These are phyloP conservation scores for Annulohypoxylon moriforme DNA, from an alignment of 495 filamentous ascomycete genomes.

Conservation along the genomic window DNA sequence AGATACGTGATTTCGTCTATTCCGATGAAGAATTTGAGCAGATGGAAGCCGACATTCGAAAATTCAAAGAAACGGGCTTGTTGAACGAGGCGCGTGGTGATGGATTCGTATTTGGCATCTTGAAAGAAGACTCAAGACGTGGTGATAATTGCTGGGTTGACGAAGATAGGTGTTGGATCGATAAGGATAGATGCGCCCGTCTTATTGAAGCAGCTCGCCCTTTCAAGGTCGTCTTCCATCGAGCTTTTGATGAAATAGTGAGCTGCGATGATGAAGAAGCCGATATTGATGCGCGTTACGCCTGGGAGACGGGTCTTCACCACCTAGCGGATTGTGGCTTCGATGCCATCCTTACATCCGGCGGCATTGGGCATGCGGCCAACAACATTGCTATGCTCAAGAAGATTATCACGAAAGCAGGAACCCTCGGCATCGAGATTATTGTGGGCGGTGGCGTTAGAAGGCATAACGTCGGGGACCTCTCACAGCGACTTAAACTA, in stretches of 20 bases:
- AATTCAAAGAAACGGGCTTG: constrained; percentile 44
- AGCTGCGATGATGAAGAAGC: constrained; percentile 20
- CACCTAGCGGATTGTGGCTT: constrained; percentile 48
- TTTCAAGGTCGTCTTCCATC: constrained; percentile 52
- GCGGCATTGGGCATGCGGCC: constrained; percentile 50
- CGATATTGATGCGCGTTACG: constrained; percentile 4
- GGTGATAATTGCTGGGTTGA: background rate
- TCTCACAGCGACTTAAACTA: constrained; percentile 33
- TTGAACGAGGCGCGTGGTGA: constrained; percentile 49
- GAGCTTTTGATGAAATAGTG: constrained; percentile 57
- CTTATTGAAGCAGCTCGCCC: constrained; percentile 46
- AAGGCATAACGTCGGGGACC: constrained; percentile 40
- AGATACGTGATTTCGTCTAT: constrained; percentile 55
- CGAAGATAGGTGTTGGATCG: constrained; percentile 31
- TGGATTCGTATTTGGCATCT: constrained; percentile 60
- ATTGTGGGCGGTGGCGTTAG: constrained; percentile 58
- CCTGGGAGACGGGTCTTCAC: constrained; percentile 41
- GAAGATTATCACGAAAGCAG: constrained; percentile 39
- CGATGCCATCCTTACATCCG: constrained; percentile 55
- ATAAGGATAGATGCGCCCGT: constrained; percentile 43
- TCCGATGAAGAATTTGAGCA: constrained; percentile 44
- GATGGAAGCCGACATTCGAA: constrained; percentile 48
- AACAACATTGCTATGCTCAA: constrained; percentile 46
- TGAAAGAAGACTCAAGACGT: constrained; percentile 31
- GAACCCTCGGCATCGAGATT: constrained; percentile 44